Conservation (phyloP, 1,284 basidiomycete species). For the Lentinus polychrous region DNA sequence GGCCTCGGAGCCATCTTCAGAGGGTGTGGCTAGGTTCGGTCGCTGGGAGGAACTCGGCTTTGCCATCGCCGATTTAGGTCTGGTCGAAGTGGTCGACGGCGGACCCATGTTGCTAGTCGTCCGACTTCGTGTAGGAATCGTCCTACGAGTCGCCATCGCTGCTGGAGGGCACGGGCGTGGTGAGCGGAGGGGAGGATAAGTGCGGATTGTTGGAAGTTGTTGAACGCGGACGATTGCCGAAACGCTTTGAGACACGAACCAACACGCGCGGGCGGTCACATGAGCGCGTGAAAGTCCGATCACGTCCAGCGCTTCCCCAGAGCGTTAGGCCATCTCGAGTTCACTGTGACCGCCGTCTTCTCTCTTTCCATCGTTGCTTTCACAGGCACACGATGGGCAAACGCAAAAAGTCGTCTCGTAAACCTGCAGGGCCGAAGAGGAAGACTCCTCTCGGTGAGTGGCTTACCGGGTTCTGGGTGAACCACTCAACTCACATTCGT, state of each 20-base stretch:
- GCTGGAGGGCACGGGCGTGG: conserved; percentile 7
- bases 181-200: not conserved
- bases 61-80: conserved; percentile 22
- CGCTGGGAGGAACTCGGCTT: conserved; percentile 24
- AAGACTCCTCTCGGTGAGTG: conserved; percentile 65
- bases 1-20: conserved; percentile 15
- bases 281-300: conserved; percentile 2
- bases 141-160: conserved; percentile 47
- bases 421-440: conserved; percentile 48
- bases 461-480: not conserved
- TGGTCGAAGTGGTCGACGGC: conserved; percentile 17
- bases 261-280: not conserved
- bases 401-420: conserved; percentile 81
- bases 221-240: too few species aligned
- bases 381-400: conserved; percentile 57
- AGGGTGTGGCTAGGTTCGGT: conserved; percentile 22
- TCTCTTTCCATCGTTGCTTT: too few species aligned
- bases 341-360: not conserved
- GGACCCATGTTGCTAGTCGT: conserved; percentile 26
- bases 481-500: not conserved
- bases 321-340: not conserved
- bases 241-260: not conserved
- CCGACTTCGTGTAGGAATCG: conserved; percentile 29
- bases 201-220: too few species aligned
- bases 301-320: not conserved